A percentile compares a stretch with the other conserved stretches of the same genome.
phyloP scores from a whole-genome alignment of 2,329 filamentous ascomycete genomes.

The Penicillium sp. region DNA sequence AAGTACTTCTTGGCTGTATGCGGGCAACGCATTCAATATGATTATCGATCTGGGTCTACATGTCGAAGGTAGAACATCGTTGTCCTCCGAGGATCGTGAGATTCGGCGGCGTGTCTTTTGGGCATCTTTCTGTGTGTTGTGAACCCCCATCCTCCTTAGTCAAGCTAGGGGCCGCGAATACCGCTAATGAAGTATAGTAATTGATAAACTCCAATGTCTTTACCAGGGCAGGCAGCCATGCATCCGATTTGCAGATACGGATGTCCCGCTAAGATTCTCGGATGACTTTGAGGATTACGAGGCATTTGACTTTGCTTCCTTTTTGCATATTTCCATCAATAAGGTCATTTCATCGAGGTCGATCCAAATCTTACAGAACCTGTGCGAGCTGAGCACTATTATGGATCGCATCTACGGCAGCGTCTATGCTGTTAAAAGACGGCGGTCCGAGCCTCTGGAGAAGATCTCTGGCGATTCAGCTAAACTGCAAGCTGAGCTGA shows the following conservation, averaged over 20 bases:
- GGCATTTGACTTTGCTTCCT: conserved; percentile 31
- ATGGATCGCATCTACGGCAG: not conserved
- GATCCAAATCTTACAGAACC: not conserved
- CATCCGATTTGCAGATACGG: conserved; percentile 50
- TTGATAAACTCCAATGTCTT: conserved; percentile 60
- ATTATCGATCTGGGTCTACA: not conserved
- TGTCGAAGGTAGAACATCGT: not conserved
- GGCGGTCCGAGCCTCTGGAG: not conserved
- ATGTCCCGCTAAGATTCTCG: conserved; percentile 50
- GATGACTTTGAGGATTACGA: conserved; percentile 58
- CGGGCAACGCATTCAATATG: not conserved
- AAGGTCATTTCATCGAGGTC: not conserved
- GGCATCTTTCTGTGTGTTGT: not conserved
- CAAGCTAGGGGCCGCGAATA: not conserved
- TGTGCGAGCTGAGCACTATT: not conserved
- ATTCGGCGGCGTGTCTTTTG: not conserved
- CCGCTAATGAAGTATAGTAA: conserved; percentile 20
- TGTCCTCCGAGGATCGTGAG: not conserved
- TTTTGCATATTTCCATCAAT: not conserved
- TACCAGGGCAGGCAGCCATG: conserved; percentile 60
- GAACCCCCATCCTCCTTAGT: not conserved
- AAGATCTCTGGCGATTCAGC: not conserved
- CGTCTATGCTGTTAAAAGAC: not conserved
- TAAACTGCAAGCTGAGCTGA: not conserved
- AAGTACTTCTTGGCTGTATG: not conserved